Conservation (phyloP, 1,139 yeast genomes). For the Kodamaea suecica region DNA sequence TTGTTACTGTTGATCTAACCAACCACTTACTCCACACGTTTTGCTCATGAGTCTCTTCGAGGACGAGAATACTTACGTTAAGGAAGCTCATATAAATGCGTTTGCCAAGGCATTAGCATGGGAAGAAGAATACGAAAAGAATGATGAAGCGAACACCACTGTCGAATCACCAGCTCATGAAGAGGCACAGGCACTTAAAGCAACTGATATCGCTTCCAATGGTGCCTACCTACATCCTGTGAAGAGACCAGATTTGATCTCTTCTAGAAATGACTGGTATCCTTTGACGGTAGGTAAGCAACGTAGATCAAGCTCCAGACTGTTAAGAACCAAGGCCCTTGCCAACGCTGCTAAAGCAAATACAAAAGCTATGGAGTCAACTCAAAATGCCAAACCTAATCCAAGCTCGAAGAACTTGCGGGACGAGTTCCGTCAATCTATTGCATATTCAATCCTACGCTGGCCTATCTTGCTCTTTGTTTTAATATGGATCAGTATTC, state of each 20-base stretch:
- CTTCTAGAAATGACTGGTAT: conserved; percentile 68
- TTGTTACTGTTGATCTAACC: too few relatives aligned
- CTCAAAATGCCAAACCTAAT: conserved; percentile 1
- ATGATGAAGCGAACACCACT: conserved; percentile 3
- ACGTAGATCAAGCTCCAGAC: conserved; percentile 1
- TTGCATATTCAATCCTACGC: conserved; percentile 53
- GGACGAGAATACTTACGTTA: conserved; percentile 28
- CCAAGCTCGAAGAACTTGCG: neutral
- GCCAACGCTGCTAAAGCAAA: conserved; percentile 6
- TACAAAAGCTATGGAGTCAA: conserved; percentile 7
- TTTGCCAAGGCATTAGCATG: conserved; percentile 42
- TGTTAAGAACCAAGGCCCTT: conserved; percentile 11
- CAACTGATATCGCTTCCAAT: neutral
- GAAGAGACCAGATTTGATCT: conserved; percentile 34
- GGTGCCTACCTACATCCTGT: conserved; percentile 1
- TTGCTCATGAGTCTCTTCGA: neutral
- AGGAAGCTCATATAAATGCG: conserved; percentile 37
- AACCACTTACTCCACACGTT: neutral
- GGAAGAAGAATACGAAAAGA: conserved; percentile 29
- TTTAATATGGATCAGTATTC: conserved; percentile 49
- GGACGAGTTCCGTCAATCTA: conserved; percentile 44
- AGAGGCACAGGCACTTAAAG: neutral
- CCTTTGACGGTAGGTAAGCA: conserved; percentile 40
- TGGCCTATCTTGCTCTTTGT: conserved; percentile 63
- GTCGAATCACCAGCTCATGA: too few relatives aligned